phyloP scores from a whole-genome alignment of 2,329 filamentous ascomycete genomes.

The Cyphellophora europaea region DNA sequence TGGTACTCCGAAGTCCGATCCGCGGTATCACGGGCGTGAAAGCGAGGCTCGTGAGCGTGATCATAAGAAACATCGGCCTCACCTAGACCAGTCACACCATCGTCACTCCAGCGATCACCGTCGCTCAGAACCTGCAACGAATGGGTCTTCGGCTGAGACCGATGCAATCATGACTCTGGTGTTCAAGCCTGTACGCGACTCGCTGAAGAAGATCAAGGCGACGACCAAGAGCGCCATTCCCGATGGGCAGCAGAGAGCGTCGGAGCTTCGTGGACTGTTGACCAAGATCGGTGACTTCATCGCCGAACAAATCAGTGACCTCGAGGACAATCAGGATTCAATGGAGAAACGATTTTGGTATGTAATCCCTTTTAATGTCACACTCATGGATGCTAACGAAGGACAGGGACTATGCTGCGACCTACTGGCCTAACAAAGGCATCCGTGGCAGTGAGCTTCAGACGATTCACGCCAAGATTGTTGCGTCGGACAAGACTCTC shows the following conservation, averaged over 20 bases:
- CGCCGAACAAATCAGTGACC: conserved; percentile 22
- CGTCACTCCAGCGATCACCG: conserved; percentile 18
- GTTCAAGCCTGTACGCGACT: conserved; percentile 37
- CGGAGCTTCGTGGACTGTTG: conserved; percentile 32
- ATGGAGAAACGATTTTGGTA: conserved; percentile 37
- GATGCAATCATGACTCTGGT: conserved; percentile 34
- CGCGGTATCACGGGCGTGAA: conserved; percentile 25
- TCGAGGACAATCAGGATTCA: conserved; percentile 29
- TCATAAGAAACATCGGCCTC: conserved; percentile 12
- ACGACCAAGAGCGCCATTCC: conserved; percentile 37
- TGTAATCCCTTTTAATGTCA: too few relatives aligned
- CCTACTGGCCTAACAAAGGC: conserved; percentile 39
- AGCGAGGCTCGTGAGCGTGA: conserved; percentile 18
- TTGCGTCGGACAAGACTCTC: conserved; percentile 18
- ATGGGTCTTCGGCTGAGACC: conserved; percentile 24
- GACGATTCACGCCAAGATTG: conserved; percentile 18
- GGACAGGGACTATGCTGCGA: conserved; percentile 37
- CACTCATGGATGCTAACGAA: too few relatives aligned
- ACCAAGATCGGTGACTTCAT: conserved; percentile 39
- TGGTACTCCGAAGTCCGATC: conserved; percentile 31
- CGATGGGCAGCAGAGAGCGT: conserved; percentile 32
- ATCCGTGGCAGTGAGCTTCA: conserved; percentile 18
- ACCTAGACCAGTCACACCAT: conserved; percentile 8
- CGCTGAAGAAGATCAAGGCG: conserved; percentile 32
- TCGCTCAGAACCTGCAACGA: conserved; percentile 26